Conservation (phyloP, 1,284 basidiomycete species). For the Leccinum fuscescens region DNA sequence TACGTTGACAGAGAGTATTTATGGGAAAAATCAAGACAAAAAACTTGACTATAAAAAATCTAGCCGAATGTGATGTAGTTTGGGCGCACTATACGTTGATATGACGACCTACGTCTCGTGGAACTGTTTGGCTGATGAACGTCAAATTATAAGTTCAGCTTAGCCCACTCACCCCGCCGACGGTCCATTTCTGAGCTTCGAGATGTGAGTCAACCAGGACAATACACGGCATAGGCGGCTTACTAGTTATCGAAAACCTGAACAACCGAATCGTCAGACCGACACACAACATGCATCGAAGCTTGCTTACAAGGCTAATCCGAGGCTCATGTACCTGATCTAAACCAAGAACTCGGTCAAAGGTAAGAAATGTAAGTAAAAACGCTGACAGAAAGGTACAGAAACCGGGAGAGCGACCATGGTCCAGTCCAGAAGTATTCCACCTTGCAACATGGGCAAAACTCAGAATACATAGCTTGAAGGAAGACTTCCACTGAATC, state of each 20-base stretch:
- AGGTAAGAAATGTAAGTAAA: background rate
- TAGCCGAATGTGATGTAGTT: background rate
- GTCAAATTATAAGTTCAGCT: background rate
- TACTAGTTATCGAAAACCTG: background rate
- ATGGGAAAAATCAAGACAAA: background rate
- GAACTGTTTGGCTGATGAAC: background rate
- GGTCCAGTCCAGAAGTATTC: background rate
- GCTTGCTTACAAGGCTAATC: background rate
- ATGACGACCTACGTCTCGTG: background rate
- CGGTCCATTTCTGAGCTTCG: background rate
- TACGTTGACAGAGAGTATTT: conserved; percentile 11
- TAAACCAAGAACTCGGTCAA: background rate
- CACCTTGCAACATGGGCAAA: background rate
- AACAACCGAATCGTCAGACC: background rate
- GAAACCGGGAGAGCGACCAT: background rate
- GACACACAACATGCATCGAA: background rate
- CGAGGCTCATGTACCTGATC: background rate
- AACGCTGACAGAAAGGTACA: background rate
- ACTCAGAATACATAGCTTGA: background rate
- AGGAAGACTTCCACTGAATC: background rate
- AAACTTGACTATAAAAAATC: background rate
- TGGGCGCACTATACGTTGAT: background rate
- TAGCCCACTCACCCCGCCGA: background rate
- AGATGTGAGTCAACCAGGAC: background rate
- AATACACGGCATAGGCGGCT: background rate